Evolutionary conservation across 2,329 filamentous ascomycete genomes (phyloP).

Genomic region (Colletotrichum sp.): DNA sequence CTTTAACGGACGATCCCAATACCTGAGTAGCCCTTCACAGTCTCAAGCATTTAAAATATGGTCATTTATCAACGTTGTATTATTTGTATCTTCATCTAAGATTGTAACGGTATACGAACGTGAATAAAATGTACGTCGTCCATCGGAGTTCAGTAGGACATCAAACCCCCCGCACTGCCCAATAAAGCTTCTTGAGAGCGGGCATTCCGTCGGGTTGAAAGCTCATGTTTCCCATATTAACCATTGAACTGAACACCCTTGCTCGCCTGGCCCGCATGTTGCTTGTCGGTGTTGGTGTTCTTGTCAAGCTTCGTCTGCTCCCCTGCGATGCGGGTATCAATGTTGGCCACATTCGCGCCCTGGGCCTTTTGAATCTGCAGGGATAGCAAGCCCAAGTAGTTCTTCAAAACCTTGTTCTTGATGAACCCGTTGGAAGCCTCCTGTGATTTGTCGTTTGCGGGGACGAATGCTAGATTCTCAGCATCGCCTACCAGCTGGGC

Average conservation of each 20-base stretch:
- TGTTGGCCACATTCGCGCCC: constrained; percentile 43
- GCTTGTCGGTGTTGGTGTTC: constrained; percentile 48
- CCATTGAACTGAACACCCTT: constrained; percentile 37
- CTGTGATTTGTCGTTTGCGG: not conserved
- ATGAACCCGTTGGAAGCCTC: constrained; percentile 29
- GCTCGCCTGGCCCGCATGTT: constrained; percentile 35
- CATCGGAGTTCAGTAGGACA: not conserved
- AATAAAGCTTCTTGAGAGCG: not conserved
- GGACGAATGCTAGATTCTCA: not conserved
- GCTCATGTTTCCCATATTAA: not conserved
- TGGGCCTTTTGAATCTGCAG: constrained; percentile 57
- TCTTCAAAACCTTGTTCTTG: constrained; percentile 65
- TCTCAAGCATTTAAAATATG: not conserved
- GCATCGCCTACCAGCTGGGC: not conserved
- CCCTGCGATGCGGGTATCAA: constrained; percentile 32
- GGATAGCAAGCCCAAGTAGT: constrained; percentile 51
- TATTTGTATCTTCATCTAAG: not conserved
- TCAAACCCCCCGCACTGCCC: not conserved
- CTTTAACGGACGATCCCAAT: not conserved
- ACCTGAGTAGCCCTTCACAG: not conserved
- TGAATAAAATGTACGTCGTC: not conserved
- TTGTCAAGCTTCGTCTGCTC: constrained; percentile 57
- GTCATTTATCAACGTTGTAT: not conserved
- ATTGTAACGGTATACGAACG: not conserved
- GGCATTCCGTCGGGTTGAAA: not conserved